These are phyloP conservation scores for Cryphonectria naterciae DNA, from an alignment of 2,329 filamentous ascomycete genomes.

Conservation along the genomic window DNA sequence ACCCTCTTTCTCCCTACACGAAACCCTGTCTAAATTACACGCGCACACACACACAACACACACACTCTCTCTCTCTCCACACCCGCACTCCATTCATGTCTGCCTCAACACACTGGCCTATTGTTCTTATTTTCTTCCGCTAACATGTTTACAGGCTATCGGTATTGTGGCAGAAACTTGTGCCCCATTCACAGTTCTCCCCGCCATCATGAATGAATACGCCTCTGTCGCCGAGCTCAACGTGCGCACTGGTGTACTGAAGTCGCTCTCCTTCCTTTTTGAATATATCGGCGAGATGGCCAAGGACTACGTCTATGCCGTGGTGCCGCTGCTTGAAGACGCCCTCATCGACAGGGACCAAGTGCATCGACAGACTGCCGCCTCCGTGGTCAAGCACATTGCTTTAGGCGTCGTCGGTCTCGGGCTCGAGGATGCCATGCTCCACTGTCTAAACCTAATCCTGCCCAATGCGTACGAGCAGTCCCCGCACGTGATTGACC, in stretches of 20 bases:
- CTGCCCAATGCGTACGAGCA: conserved; percentile 99
- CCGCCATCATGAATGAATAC: conserved; percentile 99
- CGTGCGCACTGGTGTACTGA: conserved; percentile 97
- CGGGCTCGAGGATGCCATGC: conserved; percentile 97
- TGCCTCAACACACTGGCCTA: no score
- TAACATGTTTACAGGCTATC: conserved; percentile 61
- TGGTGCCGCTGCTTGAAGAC: conserved; percentile 93
- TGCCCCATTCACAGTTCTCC: conserved; percentile 97
- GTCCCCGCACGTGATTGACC: conserved; percentile 95
- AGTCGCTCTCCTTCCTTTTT: conserved; percentile 94
- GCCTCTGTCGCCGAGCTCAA: conserved; percentile 91
- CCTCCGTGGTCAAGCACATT: conserved; percentile 96
- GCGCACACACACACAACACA: no score
- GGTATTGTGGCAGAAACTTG: conserved; percentile 98
- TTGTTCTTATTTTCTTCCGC: neutral
- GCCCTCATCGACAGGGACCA: conserved; percentile 97
- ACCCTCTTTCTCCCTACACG: neutral
- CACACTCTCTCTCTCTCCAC: no score
- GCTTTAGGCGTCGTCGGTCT: conserved; percentile 96
- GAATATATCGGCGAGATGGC: conserved; percentile 99
- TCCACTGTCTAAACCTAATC: conserved; percentile 93
- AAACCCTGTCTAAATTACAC: neutral
- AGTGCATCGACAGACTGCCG: conserved; percentile 95
- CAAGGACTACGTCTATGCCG: conserved; percentile 98
- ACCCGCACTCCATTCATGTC: neutral